Evolutionary conservation across 306 rosid species (phyloP).

Genomic region (Ceratonia siliqua): DNA sequence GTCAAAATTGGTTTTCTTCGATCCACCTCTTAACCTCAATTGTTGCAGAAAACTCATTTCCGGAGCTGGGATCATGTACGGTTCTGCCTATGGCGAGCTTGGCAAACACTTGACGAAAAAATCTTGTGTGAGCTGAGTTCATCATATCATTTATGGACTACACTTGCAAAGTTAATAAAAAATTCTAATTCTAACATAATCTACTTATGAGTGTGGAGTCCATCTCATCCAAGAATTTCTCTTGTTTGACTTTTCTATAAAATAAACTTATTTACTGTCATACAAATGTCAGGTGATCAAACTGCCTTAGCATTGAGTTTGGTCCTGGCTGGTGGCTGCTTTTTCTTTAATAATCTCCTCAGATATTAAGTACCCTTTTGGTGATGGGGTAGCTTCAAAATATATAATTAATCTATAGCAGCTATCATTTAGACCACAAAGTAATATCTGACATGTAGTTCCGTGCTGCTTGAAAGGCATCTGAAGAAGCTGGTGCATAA

Average conservation of each 20-base stretch:
- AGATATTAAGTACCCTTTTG: slow-evolving; percentile 76
- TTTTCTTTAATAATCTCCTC: slow-evolving; percentile 85
- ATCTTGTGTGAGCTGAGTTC: too few species aligned
- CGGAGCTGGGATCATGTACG: slow-evolving; percentile 97
- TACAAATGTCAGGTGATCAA: slow-evolving; percentile 71
- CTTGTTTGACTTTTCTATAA: neutral
- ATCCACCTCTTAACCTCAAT: slow-evolving; percentile 58
- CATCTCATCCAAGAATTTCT: too few species aligned
- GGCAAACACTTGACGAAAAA: too few species aligned
- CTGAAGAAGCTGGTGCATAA: slow-evolving; percentile 87
- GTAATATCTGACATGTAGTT: slow-evolving; percentile 48
- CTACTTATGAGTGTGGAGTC: too few species aligned
- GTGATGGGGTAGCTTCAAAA: slow-evolving; percentile 68
- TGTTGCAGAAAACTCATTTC: slow-evolving; percentile 71
- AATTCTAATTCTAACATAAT: too few species aligned
- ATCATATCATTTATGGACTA: too few species aligned
- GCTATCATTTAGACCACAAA: neutral
- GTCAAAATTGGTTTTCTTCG: slow-evolving; percentile 26
- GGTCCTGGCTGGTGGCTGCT: slow-evolving; percentile 79
- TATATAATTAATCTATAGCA: neutral
- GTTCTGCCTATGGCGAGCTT: slow-evolving; percentile 48
- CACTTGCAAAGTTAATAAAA: slow-evolving; percentile 39
- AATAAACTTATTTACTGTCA: slow-evolving; percentile 6
- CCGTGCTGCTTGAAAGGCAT: slow-evolving; percentile 81
- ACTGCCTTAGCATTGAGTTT: slow-evolving; percentile 84